Evolutionary conservation across 75 land plant species (phyloP), one percentile per base, ranked within the genome.

Genomic region (Ceratopteris richardii): DNA sequence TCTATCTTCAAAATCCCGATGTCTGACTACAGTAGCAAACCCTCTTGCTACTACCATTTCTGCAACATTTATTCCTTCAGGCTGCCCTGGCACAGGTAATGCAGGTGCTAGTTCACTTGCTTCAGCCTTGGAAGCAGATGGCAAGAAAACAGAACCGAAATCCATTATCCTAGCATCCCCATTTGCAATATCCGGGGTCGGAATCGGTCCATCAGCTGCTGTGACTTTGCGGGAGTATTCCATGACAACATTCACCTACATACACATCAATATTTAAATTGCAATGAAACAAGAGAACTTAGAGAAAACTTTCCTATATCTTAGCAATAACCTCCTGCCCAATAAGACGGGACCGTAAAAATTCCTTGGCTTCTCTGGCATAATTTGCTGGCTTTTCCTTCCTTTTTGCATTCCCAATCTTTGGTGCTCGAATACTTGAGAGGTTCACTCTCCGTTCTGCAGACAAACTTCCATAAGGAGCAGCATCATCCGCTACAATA

Each of bases 1-100:
- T 61, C 99, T 70, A 55, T 95, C 99, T 57, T 95, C 99, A 68
- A 90, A 95, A 67, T 95, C 99, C 17, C 99, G 67, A 57, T 95
- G 99, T 47, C 75, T 75, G 12, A 95, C 73, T 16, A 90, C 97
- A 7, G 76, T 77, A 22, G 66, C 99, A 80, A 81, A 78, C 31
- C 99, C 97, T 41, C 83, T 87, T 22, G 77, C 73, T 54, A 90
- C 77, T 20, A 90, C 56, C 44, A 90, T 64, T 65, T 95, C 92
- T 20, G 83, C 97, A 28, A 95, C 75, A 78, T 95, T 95, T 24
- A 74, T 46, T 14, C 97, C 97, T 46, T 74, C 72, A 21, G 81
- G 83, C 39, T 85, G 84, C 31, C 80, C 68, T 18, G 66, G 39
- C 0, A 61, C 37, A 24, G 80, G 36, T 11, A 65, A 31, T 31